A percentile compares a stretch with the other conserved stretches of the same genome.
phyloP scores from a whole-genome alignment of 345 rosid genomes.

The Adansonia digitata region DNA sequence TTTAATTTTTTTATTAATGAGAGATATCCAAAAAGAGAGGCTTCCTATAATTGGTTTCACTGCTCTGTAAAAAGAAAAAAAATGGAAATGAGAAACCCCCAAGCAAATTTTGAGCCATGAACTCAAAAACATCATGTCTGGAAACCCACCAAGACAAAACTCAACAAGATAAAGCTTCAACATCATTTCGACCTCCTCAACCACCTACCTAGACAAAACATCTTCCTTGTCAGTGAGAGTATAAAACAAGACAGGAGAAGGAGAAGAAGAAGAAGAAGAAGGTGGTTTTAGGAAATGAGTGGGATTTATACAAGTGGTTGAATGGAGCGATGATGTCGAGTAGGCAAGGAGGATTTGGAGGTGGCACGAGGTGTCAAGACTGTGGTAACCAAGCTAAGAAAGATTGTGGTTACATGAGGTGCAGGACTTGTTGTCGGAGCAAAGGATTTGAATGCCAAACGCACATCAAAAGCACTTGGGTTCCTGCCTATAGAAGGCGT shows the following conservation, averaged over 20 bases:
- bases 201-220: neutral
- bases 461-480: slow-evolving; percentile 69
- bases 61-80: neutral
- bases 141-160: neutral
- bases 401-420: slow-evolving; percentile 49
- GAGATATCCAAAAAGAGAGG: neutral
- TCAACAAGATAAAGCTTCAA: neutral
- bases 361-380: slow-evolving; percentile 49
- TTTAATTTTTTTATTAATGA: neutral
- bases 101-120: neutral
- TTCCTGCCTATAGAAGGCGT: slow-evolving; percentile 48
- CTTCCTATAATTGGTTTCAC: neutral
- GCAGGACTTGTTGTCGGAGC: slow-evolving; percentile 59
- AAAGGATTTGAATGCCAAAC: slow-evolving; percentile 59
- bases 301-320: neutral
- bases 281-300: neutral
- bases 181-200: neutral
- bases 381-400: slow-evolving; percentile 72
- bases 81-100: neutral
- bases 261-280: neutral
- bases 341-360: slow-evolving; percentile 10
- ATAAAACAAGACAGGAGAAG: neutral
- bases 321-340: slow-evolving; percentile 18
- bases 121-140: slow-evolving; percentile 3
- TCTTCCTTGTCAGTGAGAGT: neutral